Evolutionary conservation across 805 yeast genomes (phyloP).

Genomic region (Lachancea nothofagi): DNA sequence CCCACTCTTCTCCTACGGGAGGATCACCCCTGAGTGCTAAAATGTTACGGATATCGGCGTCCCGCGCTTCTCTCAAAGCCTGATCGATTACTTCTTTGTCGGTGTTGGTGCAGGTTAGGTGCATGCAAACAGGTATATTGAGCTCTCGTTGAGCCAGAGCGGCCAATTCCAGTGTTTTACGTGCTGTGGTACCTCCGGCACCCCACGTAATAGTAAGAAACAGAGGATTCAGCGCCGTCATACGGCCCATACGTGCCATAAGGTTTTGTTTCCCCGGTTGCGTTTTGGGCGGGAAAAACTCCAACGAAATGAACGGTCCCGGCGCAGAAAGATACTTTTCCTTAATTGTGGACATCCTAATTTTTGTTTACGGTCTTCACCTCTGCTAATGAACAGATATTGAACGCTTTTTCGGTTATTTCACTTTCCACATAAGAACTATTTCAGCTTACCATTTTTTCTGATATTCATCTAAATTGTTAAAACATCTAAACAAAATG

Average conservation of each 20-base stretch:
- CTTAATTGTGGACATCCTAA: slow-evolving; percentile 25
- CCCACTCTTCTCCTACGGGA: slow-evolving; percentile 53
- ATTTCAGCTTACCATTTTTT: no score
- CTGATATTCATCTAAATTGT: no score
- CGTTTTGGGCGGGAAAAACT: slow-evolving; percentile 97
- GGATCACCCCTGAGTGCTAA: slow-evolving; percentile 96
- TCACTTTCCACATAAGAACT: no score
- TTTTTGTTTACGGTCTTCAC: not conserved
- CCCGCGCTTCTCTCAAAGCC: slow-evolving; percentile 67
- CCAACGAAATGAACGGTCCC: slow-evolving; percentile 72
- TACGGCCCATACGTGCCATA: slow-evolving; percentile 78
- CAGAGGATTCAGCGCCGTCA: slow-evolving; percentile 81
- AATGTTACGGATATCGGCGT: slow-evolving; percentile 78
- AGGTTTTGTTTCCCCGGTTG: slow-evolving; percentile 80
- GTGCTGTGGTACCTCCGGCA: slow-evolving; percentile 93
- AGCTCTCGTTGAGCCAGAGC: slow-evolving; percentile 66
- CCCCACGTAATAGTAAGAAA: slow-evolving; percentile 98
- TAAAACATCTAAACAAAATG: no score
- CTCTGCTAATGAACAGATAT: no score
- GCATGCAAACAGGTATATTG: slow-evolving; percentile 86
- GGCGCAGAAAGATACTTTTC: slow-evolving; percentile 48
- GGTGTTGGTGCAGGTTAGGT: slow-evolving; percentile 94
- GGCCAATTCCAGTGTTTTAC: slow-evolving; percentile 80
- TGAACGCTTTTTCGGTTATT: no score
- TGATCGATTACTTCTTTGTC: slow-evolving; percentile 68